A percentile compares a stretch with the other conserved stretches of the same genome.
Conservation (phyloP, 2,329 filamentous ascomycete species). For the Zasmidium angulare region DNA sequence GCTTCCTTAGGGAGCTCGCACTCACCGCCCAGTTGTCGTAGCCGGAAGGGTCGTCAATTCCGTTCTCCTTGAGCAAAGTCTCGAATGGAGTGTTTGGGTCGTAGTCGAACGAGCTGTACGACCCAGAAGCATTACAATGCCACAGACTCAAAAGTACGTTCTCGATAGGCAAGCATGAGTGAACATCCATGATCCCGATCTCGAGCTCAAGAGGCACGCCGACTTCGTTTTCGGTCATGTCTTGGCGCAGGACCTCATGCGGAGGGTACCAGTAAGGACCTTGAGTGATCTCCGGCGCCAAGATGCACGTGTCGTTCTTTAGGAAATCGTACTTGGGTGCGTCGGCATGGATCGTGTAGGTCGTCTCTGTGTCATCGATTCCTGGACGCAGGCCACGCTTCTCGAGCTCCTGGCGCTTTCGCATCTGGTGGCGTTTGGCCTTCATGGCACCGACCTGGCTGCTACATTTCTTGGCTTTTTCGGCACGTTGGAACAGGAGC, state of each 20-base stretch:
- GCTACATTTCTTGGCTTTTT: constrained; percentile 10
- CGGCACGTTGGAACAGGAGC: constrained; percentile 1
- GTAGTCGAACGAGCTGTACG: constrained; percentile 5
- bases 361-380: constrained; percentile 5
- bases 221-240: constrained; percentile 10
- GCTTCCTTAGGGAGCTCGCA: background rate
- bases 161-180: constrained; percentile 11
- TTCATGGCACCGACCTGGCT: constrained; percentile 13
- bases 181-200: constrained; percentile 15
- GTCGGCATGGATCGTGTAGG: constrained; percentile 10
- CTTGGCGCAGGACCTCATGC: constrained; percentile 7
- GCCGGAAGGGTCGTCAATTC: constrained; percentile 8
- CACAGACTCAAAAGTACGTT: constrained; percentile 12
- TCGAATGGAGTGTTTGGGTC: constrained; percentile 10
- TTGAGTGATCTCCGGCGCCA: constrained; percentile 12
- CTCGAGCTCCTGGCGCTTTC: background rate
- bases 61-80: constrained; percentile 1
- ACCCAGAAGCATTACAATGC: constrained; percentile 16
- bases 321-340: constrained; percentile 14
- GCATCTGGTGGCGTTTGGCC: constrained; percentile 7
- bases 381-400: constrained; percentile 5
- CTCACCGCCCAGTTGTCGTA: constrained; percentile 8
- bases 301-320: constrained; percentile 14
- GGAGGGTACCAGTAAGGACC: constrained; percentile 15
- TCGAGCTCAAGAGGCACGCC: constrained; percentile 15